A percentile compares a stretch with the other conserved stretches of the same genome.
phyloP scores from a whole-genome alignment of 169 alveolate genomes.

The Plasmodium coatneyi region DNA sequence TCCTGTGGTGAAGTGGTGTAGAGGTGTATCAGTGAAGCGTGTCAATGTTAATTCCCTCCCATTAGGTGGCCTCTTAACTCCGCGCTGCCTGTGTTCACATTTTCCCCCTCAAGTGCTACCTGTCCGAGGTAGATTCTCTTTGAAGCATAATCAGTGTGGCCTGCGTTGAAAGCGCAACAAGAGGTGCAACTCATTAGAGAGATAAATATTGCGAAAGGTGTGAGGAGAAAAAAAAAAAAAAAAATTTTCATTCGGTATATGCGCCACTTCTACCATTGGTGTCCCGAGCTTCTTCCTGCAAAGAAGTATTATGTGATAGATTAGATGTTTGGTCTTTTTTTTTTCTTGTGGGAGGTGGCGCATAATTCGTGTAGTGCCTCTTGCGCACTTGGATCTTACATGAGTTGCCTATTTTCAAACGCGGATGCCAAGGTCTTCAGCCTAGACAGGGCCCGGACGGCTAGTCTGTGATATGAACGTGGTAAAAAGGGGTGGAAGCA shows the following conservation, averaged over 20 bases:
- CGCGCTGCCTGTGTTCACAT: not conserved
- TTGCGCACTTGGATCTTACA: conserved; percentile 24
- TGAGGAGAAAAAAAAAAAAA: not conserved
- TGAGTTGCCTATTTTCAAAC: conserved; percentile 64
- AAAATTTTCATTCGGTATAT: not conserved
- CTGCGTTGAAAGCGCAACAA: conserved; percentile 5
- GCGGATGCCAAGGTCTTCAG: conserved; percentile 63
- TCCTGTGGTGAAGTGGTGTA: conserved; percentile 3
- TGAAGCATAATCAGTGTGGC: conserved; percentile 67
- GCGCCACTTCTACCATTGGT: conserved; percentile 47
- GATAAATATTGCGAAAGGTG: not conserved
- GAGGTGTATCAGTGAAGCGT: not conserved
- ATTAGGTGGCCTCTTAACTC: not conserved
- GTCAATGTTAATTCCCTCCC: not conserved
- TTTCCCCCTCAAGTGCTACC: not conserved
- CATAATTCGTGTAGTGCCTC: not conserved
- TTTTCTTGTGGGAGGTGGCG: not conserved
- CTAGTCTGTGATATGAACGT: conserved; percentile 22
- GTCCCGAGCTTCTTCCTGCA: conserved; percentile 68
- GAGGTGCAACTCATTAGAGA: not conserved
- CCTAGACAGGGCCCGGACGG: conserved; percentile 60
- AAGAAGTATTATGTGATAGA: conserved; percentile 11
- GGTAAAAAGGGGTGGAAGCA: not conserved
- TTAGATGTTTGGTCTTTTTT: not conserved
- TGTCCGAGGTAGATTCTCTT: conserved; percentile 68